Percentiles rank a stretch among this genome's conserved stretches.
Conservation (phyloP, 2,329 filamentous ascomycete genomes). For the Epichloe festucae region DNA sequence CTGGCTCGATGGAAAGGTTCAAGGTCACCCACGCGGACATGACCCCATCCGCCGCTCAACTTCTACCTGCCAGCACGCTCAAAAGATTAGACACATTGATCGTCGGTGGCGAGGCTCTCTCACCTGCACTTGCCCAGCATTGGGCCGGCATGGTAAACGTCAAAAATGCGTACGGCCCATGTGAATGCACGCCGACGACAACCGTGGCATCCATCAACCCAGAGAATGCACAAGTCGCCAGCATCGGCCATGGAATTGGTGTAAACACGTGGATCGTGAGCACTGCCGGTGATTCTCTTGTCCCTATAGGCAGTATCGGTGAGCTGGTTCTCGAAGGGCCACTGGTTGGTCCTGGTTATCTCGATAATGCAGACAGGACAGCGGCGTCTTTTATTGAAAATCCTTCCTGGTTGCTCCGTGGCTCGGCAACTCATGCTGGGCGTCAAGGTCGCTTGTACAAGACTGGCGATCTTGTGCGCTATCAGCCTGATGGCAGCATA, state of each 20-base stretch:
- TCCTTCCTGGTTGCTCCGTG: conserved; percentile 12
- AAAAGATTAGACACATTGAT: not conserved
- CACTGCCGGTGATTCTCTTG: conserved; percentile 8
- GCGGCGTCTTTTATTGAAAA: conserved; percentile 10
- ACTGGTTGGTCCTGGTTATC: conserved; percentile 12
- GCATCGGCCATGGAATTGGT: not conserved
- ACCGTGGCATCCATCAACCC: not conserved
- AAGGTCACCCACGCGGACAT: not conserved
- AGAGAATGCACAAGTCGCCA: not conserved
- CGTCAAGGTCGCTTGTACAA: conserved; percentile 9
- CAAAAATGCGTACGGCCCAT: conserved; percentile 4
- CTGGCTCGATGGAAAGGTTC: not conserved
- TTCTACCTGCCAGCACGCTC: not conserved
- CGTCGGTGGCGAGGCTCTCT: not conserved
- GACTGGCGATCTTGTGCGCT: conserved; percentile 14
- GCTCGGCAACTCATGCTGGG: conserved; percentile 13
- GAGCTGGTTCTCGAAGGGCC: conserved; percentile 17
- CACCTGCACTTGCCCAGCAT: not conserved
- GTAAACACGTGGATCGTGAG: conserved; percentile 12
- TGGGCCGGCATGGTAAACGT: not conserved
- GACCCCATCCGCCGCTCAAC: conserved; percentile 3
- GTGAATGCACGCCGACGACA: conserved; percentile 2
- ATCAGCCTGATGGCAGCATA: conserved; percentile 22
- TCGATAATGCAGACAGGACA: conserved; percentile 11
- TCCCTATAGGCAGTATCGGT: conserved; percentile 10